Base-by-base conservation (phyloP, 2,329 filamentous ascomycete species). In the Verticillium zaregamsianum region DNA sequence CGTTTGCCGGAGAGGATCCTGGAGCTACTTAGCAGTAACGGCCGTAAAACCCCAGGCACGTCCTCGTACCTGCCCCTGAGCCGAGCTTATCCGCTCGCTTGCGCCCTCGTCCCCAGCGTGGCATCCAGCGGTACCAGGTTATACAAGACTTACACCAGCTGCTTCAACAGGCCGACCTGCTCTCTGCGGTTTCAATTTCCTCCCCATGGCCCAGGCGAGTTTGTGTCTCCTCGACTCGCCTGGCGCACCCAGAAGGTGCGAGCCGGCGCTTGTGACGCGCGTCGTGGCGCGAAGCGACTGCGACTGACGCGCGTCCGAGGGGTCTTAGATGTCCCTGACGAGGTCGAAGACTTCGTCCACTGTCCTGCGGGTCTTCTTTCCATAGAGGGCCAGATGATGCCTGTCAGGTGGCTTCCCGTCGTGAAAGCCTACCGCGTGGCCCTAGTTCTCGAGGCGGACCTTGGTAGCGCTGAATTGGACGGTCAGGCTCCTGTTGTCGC, bases 401-500 rank as follows among this genome's bases (percentile, higher is more conserved):
- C 55, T 15, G 15, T 54, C 33, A 1, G 52, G 23, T 32, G 61
- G 28, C 57, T 40, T 31, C 14, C 39, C 57, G 1, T 54, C 0
- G 15, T 62, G 23, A 9, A 71, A 23, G 0, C 70, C 70, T 2
- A 71, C 67, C 0, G 37, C 33, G 0, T 8, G 35, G 0, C 68
- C 70, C 69, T 68, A 72, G 11, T 63, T 39, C 25, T 67, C 65
- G 3, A 71, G 61, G 5, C 64, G 63, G 1, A 66, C 15, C 11
- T 57, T 66, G 0, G 60, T 28, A 2, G 67, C 63, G 1, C 59
- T 56, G 15, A 71, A 68, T 1, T 64, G 61, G 0, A 65, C 60
- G 3, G 63, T 57, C 0, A 71, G 31, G 0, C 59, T 28, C 11
- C 61, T 55, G 3, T 61, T 61, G 2, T 72, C 70, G 0, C 15